Conservation (phyloP, 176 grass and related monocot genomes). For the Echinochloa phyllopogon region DNA sequence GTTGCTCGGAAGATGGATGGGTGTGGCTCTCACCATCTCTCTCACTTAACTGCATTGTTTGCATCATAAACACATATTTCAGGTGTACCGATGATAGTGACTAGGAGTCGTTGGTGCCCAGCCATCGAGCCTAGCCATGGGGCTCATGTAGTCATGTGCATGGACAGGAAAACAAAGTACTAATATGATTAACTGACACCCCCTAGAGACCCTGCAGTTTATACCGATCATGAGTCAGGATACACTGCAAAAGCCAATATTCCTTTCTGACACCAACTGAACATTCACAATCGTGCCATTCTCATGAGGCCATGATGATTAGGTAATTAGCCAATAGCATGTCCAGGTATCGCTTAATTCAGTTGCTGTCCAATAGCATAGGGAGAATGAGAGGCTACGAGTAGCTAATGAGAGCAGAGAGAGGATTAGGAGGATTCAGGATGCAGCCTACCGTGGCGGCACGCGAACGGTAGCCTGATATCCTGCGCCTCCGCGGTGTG, state of each 20-base stretch:
- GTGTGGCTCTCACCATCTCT: no score
- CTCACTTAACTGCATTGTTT: background rate
- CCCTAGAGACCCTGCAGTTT: background rate
- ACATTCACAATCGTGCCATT: background rate
- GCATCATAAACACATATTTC: background rate
- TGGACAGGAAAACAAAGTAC: background rate
- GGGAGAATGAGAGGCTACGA: background rate
- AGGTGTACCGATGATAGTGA: background rate
- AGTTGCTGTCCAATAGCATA: background rate
- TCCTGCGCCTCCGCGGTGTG: slow-evolving; percentile 91
- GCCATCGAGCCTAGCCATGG: background rate
- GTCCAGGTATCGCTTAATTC: background rate
- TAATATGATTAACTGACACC: background rate
- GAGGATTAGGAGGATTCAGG: background rate
- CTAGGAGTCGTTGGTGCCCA: background rate
- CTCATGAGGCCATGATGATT: background rate
- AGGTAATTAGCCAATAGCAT: background rate
- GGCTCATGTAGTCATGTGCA: background rate
- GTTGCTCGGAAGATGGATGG: no score
- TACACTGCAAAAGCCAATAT: background rate
- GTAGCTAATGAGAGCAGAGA: background rate
- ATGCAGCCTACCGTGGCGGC: slow-evolving; percentile 73
- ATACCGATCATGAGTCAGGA: background rate
- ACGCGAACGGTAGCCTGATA: slow-evolving; percentile 81
- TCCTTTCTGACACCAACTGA: background rate